Evolutionary conservation across 1,284 basidiomycete species (phyloP), one percentile per base, ranked within the genome.

Genomic region (Coriolopsis trogii): DNA sequence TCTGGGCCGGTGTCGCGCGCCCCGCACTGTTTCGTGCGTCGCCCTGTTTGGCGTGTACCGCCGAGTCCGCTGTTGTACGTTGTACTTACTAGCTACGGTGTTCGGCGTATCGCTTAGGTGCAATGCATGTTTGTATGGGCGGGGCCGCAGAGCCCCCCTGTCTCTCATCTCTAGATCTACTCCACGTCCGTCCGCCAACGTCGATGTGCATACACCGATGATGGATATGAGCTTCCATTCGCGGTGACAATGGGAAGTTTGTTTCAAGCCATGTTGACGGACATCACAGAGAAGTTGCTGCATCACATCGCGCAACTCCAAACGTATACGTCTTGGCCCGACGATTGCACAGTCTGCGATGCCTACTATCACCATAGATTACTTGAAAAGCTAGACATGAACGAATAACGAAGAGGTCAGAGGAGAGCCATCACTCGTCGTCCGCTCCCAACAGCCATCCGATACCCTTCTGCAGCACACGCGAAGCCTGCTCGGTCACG

Each of bases 371-470:
- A n/a, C n/a, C 28, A 7, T 30, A 30, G 8, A 30, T 30, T 8
- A 30, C 13, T 8, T 30, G 28, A 30, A 30, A 30, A 7, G 7
- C 28, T 8, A 30, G 28, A 30, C 8, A n/a, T 4, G 20, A 30
- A 34, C 8, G n/a, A 33, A n/a, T 1, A 3, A 24, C 4, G 15
- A 16, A 9, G 24, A 15, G 13, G 15, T 8, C 21, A 15, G 7
- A 13, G 10, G 33, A 41, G 29, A 24, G 28, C 48, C 44, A 53
- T 7, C 28, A 49, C 56, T 75, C 73, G 28, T 82, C 83, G 49
- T 93, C 90, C 16, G 85, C 87, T 29, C 91, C 92, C 57, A 94
- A 87, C 25, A 94, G 73, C 91, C 91, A 94, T 7, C 91, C 91
- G 43, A 94, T 87, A 12, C 91, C 92, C 63, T 86, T 85, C 41